phyloP scores from a whole-genome alignment of 192 early-diverging fungal species.

The Linnemannia zychae region DNA sequence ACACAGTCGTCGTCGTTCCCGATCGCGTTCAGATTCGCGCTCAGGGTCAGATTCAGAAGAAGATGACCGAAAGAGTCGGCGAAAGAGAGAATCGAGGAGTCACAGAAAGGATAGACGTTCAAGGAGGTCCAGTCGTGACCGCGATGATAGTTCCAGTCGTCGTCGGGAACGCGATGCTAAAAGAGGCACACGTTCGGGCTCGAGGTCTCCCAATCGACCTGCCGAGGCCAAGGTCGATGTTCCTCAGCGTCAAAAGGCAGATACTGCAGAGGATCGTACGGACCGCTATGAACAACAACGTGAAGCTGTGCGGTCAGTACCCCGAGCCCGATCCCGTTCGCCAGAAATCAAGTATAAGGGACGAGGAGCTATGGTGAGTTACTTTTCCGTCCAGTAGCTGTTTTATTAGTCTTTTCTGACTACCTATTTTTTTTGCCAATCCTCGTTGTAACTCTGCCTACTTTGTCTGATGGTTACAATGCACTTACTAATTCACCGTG shows the following conservation, averaged over 20 bases:
- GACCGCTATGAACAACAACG: not conserved
- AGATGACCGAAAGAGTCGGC: slow-evolving; percentile 11
- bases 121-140: not conserved
- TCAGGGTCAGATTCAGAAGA: slow-evolving; percentile 12
- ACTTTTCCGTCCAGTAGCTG: not conserved
- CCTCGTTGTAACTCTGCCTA: not conserved
- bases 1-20: slow-evolving; percentile 1
- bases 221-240: not conserved
- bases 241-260: not conserved
- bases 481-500: not conserved
- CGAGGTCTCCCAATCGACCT: not conserved
- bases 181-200: not conserved
- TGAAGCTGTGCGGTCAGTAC: slow-evolving; percentile 14
- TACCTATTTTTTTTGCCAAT: not conserved
- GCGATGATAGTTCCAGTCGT: slow-evolving; percentile 19
- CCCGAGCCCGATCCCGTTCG: slow-evolving; percentile 32
- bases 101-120: slow-evolving; percentile 13
- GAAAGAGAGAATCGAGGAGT: slow-evolving; percentile 14
- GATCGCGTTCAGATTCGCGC: slow-evolving; percentile 37
- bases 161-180: not conserved
- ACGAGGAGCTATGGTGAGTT: slow-evolving; percentile 64
- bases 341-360: slow-evolving; percentile 68
- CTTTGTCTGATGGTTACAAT: not conserved
- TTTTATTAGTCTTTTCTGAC: not conserved
- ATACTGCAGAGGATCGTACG: not conserved